Evolutionary conservation across 345 rosid species (phyloP).

Genomic region (Raphanus sativus): DNA sequence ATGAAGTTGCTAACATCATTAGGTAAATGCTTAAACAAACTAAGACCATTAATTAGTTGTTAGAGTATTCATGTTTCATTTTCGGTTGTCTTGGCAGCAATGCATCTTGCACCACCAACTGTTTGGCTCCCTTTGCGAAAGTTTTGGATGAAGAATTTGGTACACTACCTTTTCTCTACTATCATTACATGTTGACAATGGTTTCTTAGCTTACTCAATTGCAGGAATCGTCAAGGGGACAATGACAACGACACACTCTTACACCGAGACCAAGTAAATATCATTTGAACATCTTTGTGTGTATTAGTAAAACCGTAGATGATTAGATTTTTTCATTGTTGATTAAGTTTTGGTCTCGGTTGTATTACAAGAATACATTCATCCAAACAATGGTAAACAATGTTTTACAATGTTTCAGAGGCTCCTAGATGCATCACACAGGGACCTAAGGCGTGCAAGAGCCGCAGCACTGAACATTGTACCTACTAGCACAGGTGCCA

Average conservation of each 20-base stretch:
- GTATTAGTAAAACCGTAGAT: background rate
- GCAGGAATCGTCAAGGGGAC: slow-evolving; percentile 98
- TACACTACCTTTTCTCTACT: slow-evolving; percentile 31
- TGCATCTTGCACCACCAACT: slow-evolving; percentile 98
- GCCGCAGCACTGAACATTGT: slow-evolving; percentile 97
- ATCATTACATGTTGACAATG: background rate
- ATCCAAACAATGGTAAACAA: slow-evolving; percentile 6
- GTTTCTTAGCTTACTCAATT: slow-evolving; percentile 4
- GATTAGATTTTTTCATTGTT: background rate
- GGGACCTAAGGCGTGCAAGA: slow-evolving; percentile 97
- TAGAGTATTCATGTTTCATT: background rate
- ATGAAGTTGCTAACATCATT: slow-evolving; percentile 75
- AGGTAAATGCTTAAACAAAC: slow-evolving; percentile 50
- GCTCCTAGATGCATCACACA: slow-evolving; percentile 94
- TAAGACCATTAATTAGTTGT: background rate
- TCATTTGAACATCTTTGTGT: background rate
- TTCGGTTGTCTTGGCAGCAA: slow-evolving; percentile 53
- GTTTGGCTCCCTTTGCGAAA: slow-evolving; percentile 93
- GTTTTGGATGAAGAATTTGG: slow-evolving; percentile 91
- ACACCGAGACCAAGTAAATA: slow-evolving; percentile 90
- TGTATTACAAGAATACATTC: background rate
- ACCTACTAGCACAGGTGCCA: slow-evolving; percentile 98
- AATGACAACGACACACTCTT: slow-evolving; percentile 98
- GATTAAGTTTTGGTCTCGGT: background rate
- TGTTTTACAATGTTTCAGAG: slow-evolving; percentile 53